phyloP scores from a whole-genome alignment of 768 basidiomycete species.

The Russula sp. region DNA sequence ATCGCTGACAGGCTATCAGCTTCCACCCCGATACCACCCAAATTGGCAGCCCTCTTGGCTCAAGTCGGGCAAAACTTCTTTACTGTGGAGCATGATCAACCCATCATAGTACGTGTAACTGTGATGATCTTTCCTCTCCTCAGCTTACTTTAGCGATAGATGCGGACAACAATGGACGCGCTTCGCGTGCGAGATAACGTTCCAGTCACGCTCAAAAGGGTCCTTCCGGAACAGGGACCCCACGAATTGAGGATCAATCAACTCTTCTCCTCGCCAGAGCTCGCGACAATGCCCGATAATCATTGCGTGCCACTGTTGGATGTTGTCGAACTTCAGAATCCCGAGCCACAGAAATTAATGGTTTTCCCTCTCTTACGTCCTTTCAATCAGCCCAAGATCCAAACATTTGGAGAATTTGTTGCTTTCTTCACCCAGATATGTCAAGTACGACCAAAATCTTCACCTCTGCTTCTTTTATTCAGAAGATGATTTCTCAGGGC shows the following conservation, averaged over 20 bases:
- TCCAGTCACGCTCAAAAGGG: slow-evolving; percentile 23
- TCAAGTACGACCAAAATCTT: slow-evolving; percentile 33
- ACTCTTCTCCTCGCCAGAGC: slow-evolving; percentile 25
- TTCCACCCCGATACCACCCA: slow-evolving; percentile 24
- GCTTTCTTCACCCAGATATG: slow-evolving; percentile 38
- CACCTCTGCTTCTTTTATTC: not conserved
- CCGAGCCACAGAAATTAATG: slow-evolving; percentile 29
- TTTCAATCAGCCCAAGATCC: slow-evolving; percentile 36
- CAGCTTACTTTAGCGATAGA: not conserved
- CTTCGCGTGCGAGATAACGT: slow-evolving; percentile 8
- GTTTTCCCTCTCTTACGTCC: slow-evolving; percentile 39
- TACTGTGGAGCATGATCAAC: slow-evolving; percentile 15
- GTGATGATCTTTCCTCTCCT: not conserved
- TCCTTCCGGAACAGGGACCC: slow-evolving; percentile 9
- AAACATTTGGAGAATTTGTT: slow-evolving; percentile 40
- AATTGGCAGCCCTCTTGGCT: slow-evolving; percentile 22
- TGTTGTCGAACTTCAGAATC: slow-evolving; percentile 25
- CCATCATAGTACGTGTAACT: slow-evolving; percentile 11
- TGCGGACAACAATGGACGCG: slow-evolving; percentile 23
- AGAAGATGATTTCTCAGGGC: slow-evolving; percentile 25
- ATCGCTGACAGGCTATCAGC: slow-evolving; percentile 15
- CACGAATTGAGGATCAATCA: slow-evolving; percentile 16
- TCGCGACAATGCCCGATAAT: slow-evolving; percentile 33
- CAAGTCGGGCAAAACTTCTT: slow-evolving; percentile 15
- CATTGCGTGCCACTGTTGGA: slow-evolving; percentile 34